phyloP scores from a whole-genome alignment of 1,284 basidiomycete genomes.

The Inonotus obliquus region DNA sequence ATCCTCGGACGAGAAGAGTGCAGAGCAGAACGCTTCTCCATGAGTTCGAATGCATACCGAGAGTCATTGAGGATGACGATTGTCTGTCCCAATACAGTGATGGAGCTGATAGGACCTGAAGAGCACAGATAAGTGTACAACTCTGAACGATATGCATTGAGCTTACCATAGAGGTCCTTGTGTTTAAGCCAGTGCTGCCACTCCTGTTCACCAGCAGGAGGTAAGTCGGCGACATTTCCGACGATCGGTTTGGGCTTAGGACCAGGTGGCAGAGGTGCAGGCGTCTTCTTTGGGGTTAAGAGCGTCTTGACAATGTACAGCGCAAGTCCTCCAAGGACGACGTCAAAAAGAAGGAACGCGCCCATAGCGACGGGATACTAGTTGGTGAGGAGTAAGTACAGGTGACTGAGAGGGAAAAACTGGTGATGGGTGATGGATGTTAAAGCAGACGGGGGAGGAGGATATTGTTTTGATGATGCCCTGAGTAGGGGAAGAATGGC shows the following conservation, averaged over 20 bases:
- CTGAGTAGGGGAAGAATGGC: conserved; percentile 68
- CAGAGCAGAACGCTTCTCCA: conserved; percentile 43
- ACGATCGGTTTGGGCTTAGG: conserved; percentile 17
- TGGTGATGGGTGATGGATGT: background rate
- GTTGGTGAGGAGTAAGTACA: background rate
- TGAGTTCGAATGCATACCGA: conserved; percentile 38
- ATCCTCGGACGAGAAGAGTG: conserved; percentile 42
- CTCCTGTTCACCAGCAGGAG: conserved; percentile 16
- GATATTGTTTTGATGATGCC: conserved; percentile 37
- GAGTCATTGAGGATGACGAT: conserved; percentile 40
- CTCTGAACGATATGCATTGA: background rate
- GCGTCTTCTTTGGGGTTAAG: conserved; percentile 12
- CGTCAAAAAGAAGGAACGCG: conserved; percentile 3
- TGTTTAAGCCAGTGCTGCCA: conserved; percentile 18
- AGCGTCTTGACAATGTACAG: conserved; percentile 9
- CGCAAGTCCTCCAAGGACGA: conserved; percentile 12
- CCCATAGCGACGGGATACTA: background rate
- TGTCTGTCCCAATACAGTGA: conserved; percentile 37
- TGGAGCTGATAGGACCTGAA: conserved; percentile 23
- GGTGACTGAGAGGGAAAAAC: background rate
- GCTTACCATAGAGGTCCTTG: conserved; percentile 18
- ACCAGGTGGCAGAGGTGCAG: conserved; percentile 2
- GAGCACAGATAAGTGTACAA: background rate
- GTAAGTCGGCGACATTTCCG: conserved; percentile 18
- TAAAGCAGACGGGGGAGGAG: background rate